These are phyloP conservation scores for Yamadazyma philogaea DNA, from an alignment of 805 yeast genomes.

Conservation along the genomic window DNA sequence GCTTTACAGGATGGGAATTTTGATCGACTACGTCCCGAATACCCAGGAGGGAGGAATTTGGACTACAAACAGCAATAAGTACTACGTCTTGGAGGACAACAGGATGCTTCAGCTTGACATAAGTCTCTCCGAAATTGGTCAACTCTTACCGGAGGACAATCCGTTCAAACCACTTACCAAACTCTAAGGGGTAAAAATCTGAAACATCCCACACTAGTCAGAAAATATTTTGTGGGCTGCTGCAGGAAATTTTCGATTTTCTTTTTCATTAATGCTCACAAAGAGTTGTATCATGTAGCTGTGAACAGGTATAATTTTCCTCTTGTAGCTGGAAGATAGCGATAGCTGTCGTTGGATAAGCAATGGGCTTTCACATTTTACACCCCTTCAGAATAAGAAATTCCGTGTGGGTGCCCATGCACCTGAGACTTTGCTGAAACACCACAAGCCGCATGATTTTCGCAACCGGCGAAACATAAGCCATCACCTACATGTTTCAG, in stretches of 20 bases:
- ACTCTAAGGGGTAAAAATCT: constrained; percentile 1
- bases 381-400: no score
- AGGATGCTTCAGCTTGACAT: constrained; percentile 52
- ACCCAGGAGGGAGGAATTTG: constrained; percentile 38
- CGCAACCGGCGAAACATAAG: constrained; percentile 5
- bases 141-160: constrained; percentile 19
- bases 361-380: no score
- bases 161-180: constrained; percentile 8
- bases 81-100: constrained; percentile 39
- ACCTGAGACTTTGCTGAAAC: no score
- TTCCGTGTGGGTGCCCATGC: no score
- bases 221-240: neutral
- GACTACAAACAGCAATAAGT: constrained; percentile 26
- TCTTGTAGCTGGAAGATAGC: no score
- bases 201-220: neutral
- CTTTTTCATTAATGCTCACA: neutral
- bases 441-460: no score
- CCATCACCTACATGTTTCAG: constrained; percentile 1
- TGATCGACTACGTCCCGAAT: constrained; percentile 45
- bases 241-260: neutral
- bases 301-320: no score
- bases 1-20: constrained; percentile 52
- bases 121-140: constrained; percentile 49
- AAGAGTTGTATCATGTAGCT: neutral
- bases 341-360: no score